Evolutionary conservation across 306 rosid genomes (phyloP).

Genomic region (Styphnolobium japonicum): DNA sequence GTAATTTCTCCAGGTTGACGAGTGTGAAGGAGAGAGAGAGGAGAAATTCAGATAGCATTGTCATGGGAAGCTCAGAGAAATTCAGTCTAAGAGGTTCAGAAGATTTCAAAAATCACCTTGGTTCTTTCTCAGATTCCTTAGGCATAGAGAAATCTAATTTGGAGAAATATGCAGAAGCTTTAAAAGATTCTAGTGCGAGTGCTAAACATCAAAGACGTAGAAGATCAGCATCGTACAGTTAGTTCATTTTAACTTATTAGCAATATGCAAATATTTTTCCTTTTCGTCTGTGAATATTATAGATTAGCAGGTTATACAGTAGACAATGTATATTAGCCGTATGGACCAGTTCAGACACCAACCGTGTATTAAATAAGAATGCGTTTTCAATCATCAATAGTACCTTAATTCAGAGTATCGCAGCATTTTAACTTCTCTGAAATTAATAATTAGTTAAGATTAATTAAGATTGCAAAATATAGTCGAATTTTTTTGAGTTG

Average conservation of each 20-base stretch:
- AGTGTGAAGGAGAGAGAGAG: constrained; percentile 35
- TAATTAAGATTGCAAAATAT: neutral
- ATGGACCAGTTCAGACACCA: constrained; percentile 28
- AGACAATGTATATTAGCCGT: constrained; percentile 12
- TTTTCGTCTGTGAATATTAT: constrained; percentile 20
- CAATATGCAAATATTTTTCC: neutral
- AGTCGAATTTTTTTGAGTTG: neutral
- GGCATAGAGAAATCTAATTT: constrained; percentile 43
- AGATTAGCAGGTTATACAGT: constrained; percentile 12
- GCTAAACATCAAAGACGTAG: constrained; percentile 24
- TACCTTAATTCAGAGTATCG: neutral
- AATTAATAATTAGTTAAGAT: neutral
- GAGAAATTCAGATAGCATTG: constrained; percentile 29
- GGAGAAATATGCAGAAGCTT: constrained; percentile 72
- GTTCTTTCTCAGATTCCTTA: constrained; percentile 31
- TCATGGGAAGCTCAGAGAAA: constrained; percentile 44
- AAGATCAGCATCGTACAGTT: constrained; percentile 49
- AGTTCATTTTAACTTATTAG: constrained; percentile 33
- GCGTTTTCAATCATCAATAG: neutral
- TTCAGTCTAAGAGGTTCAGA: constrained; percentile 13
- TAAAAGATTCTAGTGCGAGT: constrained; percentile 44
- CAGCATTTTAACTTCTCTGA: neutral
- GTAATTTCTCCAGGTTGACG: constrained; percentile 40
- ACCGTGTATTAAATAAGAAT: constrained; percentile 5
- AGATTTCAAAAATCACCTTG: constrained; percentile 8